A percentile compares a stretch with the other conserved stretches of the same genome.
phyloP scores from a whole-genome alignment of 257 asterid genomes.

The Rehmannia glutinosa region DNA sequence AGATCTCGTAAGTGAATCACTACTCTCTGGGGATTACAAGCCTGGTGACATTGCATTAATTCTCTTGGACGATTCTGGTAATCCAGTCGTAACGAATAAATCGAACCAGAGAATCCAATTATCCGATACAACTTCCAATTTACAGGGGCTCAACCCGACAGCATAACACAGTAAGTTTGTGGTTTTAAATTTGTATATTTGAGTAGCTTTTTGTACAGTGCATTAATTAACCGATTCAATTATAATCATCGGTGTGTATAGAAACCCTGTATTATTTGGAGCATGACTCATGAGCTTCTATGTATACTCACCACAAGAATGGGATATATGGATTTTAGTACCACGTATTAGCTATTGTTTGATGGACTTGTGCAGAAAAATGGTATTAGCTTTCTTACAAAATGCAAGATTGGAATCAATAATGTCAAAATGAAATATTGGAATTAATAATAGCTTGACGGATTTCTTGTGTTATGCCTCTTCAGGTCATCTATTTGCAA shows the following conservation, averaged over 20 bases:
- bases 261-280: conserved; percentile 23
- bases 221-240: conserved; percentile 24
- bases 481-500: too few species aligned
- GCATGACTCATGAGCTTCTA: too few species aligned
- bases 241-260: conserved; percentile 12
- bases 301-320: too few species aligned
- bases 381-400: too few species aligned
- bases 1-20: conserved; percentile 77
- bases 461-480: too few species aligned
- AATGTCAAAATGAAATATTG: too few species aligned
- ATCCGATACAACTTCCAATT: conserved; percentile 31
- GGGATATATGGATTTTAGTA: too few species aligned
- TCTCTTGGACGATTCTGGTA: conserved; percentile 72
- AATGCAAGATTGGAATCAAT: too few species aligned
- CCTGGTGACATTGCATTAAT: conserved; percentile 71
- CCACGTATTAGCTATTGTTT: too few species aligned
- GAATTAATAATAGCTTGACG: too few species aligned
- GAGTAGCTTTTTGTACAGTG: conserved; percentile 17
- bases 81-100: conserved; percentile 55
- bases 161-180: neutral
- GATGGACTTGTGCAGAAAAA: too few species aligned
- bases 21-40: conserved; percentile 64
- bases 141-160: conserved; percentile 12
- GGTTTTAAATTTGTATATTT: conserved; percentile 4
- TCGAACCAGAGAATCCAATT: conserved; percentile 46